Evolutionary conservation across 148 eudicot species (phyloP).

Genomic region (Chenopodium berlandieri): DNA sequence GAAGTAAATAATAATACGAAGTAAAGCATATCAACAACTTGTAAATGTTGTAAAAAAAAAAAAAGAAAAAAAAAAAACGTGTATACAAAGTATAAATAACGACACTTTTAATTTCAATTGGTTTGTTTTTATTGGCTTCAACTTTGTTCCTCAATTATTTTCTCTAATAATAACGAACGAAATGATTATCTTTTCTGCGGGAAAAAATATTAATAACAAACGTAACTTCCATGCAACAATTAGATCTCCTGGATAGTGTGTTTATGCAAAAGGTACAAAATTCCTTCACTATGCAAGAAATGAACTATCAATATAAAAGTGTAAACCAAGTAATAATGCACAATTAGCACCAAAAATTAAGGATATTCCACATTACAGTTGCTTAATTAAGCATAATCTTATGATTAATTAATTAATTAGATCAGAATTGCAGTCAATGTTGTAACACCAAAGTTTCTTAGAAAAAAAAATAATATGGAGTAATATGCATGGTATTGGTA

Average conservation of each 20-base stretch:
- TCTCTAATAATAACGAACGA: no score
- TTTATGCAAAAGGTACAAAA: constrained; percentile 17
- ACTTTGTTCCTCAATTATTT: no score
- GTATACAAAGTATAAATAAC: no score
- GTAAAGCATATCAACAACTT: no score
- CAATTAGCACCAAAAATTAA: not conserved
- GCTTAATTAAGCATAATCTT: not conserved
- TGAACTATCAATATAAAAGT: not conserved
- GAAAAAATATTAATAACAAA: not conserved
- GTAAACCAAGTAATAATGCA: not conserved
- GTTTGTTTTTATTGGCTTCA: no score
- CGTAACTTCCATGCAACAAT: not conserved
- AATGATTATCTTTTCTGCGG: not conserved
- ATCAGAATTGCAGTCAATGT: not conserved
- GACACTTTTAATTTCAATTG: no score
- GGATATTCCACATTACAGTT: not conserved
- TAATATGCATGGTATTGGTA: not conserved
- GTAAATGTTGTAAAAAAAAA: no score
- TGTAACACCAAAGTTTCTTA: constrained; percentile 22
- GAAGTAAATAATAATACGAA: no score
- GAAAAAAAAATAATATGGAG: no score
- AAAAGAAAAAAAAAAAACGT: no score
- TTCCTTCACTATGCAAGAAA: constrained; percentile 7
- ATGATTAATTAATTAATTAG: not conserved
- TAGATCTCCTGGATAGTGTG: constrained; percentile 8